phyloP scores from a whole-genome alignment of 2,329 filamentous ascomycete species.

The Colletotrichum sp. region DNA sequence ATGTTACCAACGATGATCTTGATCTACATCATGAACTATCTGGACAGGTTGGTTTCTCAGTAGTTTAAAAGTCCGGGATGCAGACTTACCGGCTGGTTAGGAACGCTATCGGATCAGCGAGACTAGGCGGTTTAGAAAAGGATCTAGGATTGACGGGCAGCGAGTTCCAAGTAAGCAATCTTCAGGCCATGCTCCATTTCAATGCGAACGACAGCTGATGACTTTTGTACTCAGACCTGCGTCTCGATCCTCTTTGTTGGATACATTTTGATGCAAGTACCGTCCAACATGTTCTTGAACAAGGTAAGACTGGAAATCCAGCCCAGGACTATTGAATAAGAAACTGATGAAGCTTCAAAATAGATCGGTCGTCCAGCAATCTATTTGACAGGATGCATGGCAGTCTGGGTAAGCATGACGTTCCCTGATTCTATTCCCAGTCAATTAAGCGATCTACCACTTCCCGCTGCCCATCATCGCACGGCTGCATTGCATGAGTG shows the following conservation, averaged over 20 bases:
- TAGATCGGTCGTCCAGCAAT: constrained; percentile 26
- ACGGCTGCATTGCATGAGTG: not conserved
- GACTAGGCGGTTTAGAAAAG: constrained; percentile 51
- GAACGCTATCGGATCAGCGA: constrained; percentile 55
- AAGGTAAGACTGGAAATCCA: not conserved
- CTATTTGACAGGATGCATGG: constrained; percentile 19
- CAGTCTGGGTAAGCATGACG: constrained; percentile 31
- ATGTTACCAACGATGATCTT: constrained; percentile 71
- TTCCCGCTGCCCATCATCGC: not conserved
- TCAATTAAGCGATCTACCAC: constrained; percentile 38
- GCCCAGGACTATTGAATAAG: fast-evolving
- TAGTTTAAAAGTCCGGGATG: fast-evolving
- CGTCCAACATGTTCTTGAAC: constrained; percentile 23
- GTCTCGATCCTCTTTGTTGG: constrained; percentile 25
- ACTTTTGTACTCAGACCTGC: not conserved
- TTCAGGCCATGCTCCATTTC: not conserved
- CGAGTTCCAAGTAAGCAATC: constrained; percentile 38
- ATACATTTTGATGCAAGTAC: constrained; percentile 34
- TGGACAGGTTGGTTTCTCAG: constrained; percentile 45
- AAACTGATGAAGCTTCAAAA: fast-evolving
- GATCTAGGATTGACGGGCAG: constrained; percentile 35
- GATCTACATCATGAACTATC: constrained; percentile 75
- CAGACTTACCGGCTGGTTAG: not conserved
- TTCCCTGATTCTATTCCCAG: constrained; percentile 29
- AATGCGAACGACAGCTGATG: not conserved